Evolutionary conservation across 495 filamentous ascomycete genomes (phyloP), one percentile per base, ranked within the genome.

Genomic region (Trichocladium uniseriatum): DNA sequence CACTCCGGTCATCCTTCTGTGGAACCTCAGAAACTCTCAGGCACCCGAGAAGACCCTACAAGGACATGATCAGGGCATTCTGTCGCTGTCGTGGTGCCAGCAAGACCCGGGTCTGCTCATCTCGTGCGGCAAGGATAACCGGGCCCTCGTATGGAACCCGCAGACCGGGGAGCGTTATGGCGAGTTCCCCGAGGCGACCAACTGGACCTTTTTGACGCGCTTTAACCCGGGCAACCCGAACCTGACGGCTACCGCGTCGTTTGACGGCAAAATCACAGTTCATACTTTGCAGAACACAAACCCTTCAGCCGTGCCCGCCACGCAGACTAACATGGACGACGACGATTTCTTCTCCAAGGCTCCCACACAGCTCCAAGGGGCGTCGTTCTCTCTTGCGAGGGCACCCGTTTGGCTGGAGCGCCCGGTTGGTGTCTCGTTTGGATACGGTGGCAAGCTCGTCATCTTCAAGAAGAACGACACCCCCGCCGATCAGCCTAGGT

Each of bases 301-400:
- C 41, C 70, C 79, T 9, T 77, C 79, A 46, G 78, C 83, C 31
- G 75, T 77, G 39, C 84, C 68, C 15, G 64, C 67, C 13, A 60
- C 67, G 2, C 72, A 75, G 53, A 73, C 60, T 40, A 73, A 78
- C 41, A 65, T 89, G 16, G 89, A 96, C 63, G 91, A 86, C 27
- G 92, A 95, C 61, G 94, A 96, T 58, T 99, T 99, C 74, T 99
- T 99, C 54, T 84, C 84, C 39, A 89, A 87, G 65, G 89, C 89
- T 24, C 90, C 94, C 60, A 86, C 80, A 10, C 88, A 95, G 53
- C 84, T 88, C 11, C 91, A 95, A 65, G 87, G 85, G 27, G 83
- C 85, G 21, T 84, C 81, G 13, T 97, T 97, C 69, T 84, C 87
- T 8, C 75, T 99, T 21, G 69, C 80, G 15, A 87, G 92, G 59